Conservation (phyloP, 169 alveolate genomes). For the Cryptosporidium tyzzeri region DNA sequence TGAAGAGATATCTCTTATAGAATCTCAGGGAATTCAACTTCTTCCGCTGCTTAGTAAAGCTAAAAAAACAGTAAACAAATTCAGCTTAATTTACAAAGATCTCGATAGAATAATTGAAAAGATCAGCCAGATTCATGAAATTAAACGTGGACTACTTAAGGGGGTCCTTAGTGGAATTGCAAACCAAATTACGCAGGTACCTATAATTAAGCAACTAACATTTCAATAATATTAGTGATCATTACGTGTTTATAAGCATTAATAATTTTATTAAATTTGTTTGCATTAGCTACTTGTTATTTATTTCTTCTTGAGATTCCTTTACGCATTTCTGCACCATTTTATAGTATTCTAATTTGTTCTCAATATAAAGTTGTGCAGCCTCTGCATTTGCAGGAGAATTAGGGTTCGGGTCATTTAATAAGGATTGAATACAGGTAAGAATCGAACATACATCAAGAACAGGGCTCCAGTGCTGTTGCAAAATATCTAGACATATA, state of each 20-base stretch:
- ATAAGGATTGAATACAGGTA: slow-evolving; percentile 86
- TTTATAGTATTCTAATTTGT: slow-evolving; percentile 84
- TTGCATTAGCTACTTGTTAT: neutral
- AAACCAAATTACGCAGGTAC: slow-evolving; percentile 36
- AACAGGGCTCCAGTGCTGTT: slow-evolving; percentile 89
- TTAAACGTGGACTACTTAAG: slow-evolving; percentile 7
- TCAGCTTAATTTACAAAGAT: slow-evolving; percentile 10
- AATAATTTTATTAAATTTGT: neutral
- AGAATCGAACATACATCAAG: slow-evolving; percentile 88
- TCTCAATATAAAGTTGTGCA: slow-evolving; percentile 84
- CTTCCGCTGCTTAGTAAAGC: slow-evolving; percentile 1
- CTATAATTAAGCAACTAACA: slow-evolving; percentile 35
- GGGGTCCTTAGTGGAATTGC: slow-evolving; percentile 23
- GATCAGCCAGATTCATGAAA: slow-evolving; percentile 4
- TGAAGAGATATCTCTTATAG: neutral
- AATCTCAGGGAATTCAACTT: slow-evolving; percentile 4
- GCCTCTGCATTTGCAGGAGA: slow-evolving; percentile 91
- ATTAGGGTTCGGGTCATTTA: slow-evolving; percentile 89
- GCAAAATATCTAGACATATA: slow-evolving; percentile 87
- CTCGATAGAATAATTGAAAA: slow-evolving; percentile 16
- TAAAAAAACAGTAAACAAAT: neutral
- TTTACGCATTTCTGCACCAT: slow-evolving; percentile 86
- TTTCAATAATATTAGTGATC: neutral
- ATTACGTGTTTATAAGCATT: neutral
- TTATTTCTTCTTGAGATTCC: slow-evolving; percentile 67